phyloP scores from a whole-genome alignment of 352 stramenopile species.

The Pythium phragmitis region DNA sequence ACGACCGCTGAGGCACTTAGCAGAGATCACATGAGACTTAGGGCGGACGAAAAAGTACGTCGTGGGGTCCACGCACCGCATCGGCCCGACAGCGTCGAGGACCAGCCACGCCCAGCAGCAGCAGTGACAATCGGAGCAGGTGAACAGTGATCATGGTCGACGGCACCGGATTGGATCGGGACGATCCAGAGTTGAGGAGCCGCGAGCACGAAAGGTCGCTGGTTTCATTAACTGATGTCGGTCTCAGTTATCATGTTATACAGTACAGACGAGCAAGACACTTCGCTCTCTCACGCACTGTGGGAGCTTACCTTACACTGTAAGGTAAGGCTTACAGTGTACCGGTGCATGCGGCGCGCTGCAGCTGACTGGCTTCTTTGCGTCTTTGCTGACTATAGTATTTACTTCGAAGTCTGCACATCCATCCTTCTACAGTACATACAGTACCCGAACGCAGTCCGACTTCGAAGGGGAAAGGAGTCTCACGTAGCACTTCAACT shows the following conservation, averaged over 20 bases:
- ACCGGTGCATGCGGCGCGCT: no score
- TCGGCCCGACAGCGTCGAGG: neutral
- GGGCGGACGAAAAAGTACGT: neutral
- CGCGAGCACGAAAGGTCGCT: neutral
- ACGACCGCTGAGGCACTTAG: constrained; percentile 12
- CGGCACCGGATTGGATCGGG: neutral
- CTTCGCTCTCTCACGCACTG: no score
- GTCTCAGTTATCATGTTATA: no score
- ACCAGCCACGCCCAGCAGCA: neutral
- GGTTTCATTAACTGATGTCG: neutral
- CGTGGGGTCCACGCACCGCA: neutral
- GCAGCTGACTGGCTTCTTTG: no score
- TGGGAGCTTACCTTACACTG: no score
- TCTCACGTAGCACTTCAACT: neutral
- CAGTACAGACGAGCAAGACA: no score
- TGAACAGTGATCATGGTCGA: neutral
- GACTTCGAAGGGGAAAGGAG: no score
- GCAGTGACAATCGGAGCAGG: neutral
- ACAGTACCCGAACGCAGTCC: no score
- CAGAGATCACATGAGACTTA: neutral
- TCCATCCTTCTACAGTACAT: no score
- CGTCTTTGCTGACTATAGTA: no score
- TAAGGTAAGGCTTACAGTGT: no score
- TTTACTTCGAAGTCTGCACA: no score
- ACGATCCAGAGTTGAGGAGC: neutral